phyloP scores from a whole-genome alignment of 2,329 filamentous ascomycete species.

The Colletotrichum caudatum region DNA sequence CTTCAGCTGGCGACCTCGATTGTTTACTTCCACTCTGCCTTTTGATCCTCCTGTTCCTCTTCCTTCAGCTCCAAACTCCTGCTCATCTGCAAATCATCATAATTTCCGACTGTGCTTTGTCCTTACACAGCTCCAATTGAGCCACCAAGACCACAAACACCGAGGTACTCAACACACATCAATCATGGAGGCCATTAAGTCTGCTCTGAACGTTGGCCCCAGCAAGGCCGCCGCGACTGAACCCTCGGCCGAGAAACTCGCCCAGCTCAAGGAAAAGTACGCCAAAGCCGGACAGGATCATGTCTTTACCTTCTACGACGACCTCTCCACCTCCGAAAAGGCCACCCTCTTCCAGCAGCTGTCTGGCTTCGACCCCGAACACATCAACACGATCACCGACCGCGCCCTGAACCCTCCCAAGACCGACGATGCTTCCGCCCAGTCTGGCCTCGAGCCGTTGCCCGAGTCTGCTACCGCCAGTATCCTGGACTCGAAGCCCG shows the following conservation, averaged over 20 bases:
- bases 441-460: constrained; percentile 81
- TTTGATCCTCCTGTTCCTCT: constrained; percentile 16
- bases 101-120: not conserved
- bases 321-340: constrained; percentile 79
- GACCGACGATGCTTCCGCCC: constrained; percentile 63
- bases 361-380: constrained; percentile 80
- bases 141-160: not conserved
- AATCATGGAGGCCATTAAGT: constrained; percentile 60
- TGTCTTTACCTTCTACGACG: constrained; percentile 87
- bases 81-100: not conserved
- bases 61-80: constrained; percentile 8
- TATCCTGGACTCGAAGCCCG: constrained; percentile 86
- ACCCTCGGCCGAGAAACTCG: constrained; percentile 75
- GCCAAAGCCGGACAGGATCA: constrained; percentile 81
- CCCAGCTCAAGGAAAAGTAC: constrained; percentile 78
- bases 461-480: constrained; percentile 89
- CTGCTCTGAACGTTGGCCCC: constrained; percentile 54
- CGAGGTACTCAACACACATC: constrained; percentile 12
- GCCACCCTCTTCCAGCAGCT: constrained; percentile 85
- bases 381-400: constrained; percentile 89
- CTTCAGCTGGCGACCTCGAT: constrained; percentile 8
- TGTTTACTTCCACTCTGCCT: constrained; percentile 35
- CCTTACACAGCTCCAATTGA: constrained; percentile 5
- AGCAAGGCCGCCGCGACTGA: constrained; percentile 55
- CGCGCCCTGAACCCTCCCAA: constrained; percentile 83